phyloP scores from a whole-genome alignment of 352 stramenopile species.

The Phytophthora aleatoria region DNA sequence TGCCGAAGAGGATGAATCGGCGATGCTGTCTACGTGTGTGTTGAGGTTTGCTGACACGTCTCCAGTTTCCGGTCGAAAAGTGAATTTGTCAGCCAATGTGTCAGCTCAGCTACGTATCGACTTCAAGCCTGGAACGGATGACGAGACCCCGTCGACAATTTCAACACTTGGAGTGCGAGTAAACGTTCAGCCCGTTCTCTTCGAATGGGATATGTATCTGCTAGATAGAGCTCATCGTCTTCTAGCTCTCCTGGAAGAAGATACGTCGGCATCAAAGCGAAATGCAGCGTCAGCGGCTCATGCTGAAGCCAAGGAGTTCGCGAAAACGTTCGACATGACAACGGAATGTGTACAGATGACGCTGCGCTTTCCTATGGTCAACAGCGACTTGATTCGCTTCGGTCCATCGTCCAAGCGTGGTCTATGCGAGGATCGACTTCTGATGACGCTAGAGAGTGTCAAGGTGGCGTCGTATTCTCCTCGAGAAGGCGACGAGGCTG shows the following conservation, averaged over 20 bases:
- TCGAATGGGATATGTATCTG: constrained; percentile 90
- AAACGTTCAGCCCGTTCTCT: constrained; percentile 71
- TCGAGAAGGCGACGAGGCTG: constrained; percentile 8
- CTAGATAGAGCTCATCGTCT: constrained; percentile 77
- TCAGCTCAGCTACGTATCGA: constrained; percentile 74
- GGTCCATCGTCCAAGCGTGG: constrained; percentile 76
- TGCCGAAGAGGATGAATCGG: constrained; percentile 57
- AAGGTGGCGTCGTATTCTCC: constrained; percentile 45
- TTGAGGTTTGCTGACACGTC: constrained; percentile 69
- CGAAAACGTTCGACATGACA: constrained; percentile 69
- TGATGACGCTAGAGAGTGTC: constrained; percentile 70
- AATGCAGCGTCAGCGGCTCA: constrained; percentile 8
- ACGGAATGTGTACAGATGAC: constrained; percentile 77
- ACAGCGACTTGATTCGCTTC: constrained; percentile 83
- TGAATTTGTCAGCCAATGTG: constrained; percentile 70
- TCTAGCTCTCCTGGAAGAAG: constrained; percentile 75
- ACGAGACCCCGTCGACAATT: constrained; percentile 25
- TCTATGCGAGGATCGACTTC: constrained; percentile 81
- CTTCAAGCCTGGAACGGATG: constrained; percentile 40
- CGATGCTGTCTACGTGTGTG: constrained; percentile 64
- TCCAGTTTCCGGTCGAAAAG: constrained; percentile 57
- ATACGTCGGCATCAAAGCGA: constrained; percentile 22
- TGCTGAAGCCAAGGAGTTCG: constrained; percentile 29
- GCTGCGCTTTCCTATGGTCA: constrained; percentile 85
- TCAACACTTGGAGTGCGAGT: constrained; percentile 64